Evolutionary conservation across 2,329 filamentous ascomycete species (phyloP).

Genomic region (Venturia aucupariae): DNA sequence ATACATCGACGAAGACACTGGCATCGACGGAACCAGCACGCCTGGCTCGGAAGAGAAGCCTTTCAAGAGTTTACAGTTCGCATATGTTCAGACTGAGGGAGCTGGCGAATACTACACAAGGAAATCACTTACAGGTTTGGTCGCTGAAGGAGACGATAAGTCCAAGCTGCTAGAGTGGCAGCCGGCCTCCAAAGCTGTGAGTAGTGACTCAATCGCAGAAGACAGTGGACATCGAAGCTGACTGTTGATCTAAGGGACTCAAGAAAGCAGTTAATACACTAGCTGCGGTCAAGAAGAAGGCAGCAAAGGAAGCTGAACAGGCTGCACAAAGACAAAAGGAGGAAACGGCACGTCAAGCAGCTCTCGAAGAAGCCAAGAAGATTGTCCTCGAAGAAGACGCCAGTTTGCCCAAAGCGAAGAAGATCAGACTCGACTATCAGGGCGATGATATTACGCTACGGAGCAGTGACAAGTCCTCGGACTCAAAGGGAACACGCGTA

Average conservation of each 20-base stretch:
- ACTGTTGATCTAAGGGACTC: slow-evolving; percentile 41
- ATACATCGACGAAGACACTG: slow-evolving; percentile 75
- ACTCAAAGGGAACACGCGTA: slow-evolving; percentile 61
- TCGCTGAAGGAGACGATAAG: slow-evolving; percentile 47
- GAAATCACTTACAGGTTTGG: slow-evolving; percentile 38
- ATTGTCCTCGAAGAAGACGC: slow-evolving; percentile 60
- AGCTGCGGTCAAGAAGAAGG: slow-evolving; percentile 75
- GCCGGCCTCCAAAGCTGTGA: slow-evolving; percentile 61
- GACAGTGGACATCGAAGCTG: background rate
- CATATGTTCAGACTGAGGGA: slow-evolving; percentile 62
- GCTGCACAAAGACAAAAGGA: slow-evolving; percentile 65
- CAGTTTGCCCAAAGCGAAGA: slow-evolving; percentile 62
- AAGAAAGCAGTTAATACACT: slow-evolving; percentile 75
- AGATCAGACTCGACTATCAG: slow-evolving; percentile 67
- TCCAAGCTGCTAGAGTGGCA: slow-evolving; percentile 63
- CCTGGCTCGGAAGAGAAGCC: slow-evolving; percentile 64
- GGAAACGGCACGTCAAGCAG: slow-evolving; percentile 57
- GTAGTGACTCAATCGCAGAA: background rate
- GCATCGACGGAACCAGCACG: slow-evolving; percentile 56
- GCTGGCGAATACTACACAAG: slow-evolving; percentile 57
- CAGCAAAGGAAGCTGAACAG: slow-evolving; percentile 64
- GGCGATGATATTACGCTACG: slow-evolving; percentile 50
- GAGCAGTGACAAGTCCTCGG: slow-evolving; percentile 32
- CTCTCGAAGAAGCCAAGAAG: slow-evolving; percentile 77
- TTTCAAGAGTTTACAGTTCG: slow-evolving; percentile 72